Evolutionary conservation across 169 alveolate species (phyloP), one percentile per base, ranked within the genome.

Genomic region (Babesia ovata): DNA sequence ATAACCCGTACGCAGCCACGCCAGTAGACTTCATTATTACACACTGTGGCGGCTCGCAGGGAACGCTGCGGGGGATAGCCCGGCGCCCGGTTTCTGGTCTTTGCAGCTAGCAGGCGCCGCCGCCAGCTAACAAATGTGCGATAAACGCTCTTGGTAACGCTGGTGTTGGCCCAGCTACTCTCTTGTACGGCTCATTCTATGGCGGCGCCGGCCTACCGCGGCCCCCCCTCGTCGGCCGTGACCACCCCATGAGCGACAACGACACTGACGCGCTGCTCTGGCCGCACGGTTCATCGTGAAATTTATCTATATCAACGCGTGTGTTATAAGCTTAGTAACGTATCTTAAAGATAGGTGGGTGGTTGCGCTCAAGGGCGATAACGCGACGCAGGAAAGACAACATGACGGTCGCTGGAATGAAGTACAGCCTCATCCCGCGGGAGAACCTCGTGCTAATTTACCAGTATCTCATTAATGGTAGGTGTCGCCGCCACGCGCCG

Each of bases 351-450:
- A 70, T 59, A 29, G 61, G 81, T 62, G 33, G 63, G 72, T 21
- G 16, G 26, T 12, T 22, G 19, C 29, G 9, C 16, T 33, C 39
- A 6, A 6, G 6, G 6, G 39, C 39, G 39, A 33, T 33, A 33
- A 33, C 39, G 16, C 59, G 24, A 13, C 45, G 26, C 84, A 79
- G 76, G 76, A 67, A 54, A 36, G 50, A 67, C 76, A 67, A 42
- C 49, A 82, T 82, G 89, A 53, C 89, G 67, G 81, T 75, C 67
- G 76, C 70, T 73, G 89, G 89, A 33, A 75, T 82, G 72, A 90
- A 90, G 49, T 90, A 86, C 62, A 90, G 94, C 67, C 79, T 87
- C 56, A 90, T 90, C 76, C 93, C 94, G 42, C 86, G 83, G 87
- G 91, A 90, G 69, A 90, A 84, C 89, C 72, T 71, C 46, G 88